phyloP scores from a whole-genome alignment of 108 stramenopile genomes.

The Schizochytrium sp. region DNA sequence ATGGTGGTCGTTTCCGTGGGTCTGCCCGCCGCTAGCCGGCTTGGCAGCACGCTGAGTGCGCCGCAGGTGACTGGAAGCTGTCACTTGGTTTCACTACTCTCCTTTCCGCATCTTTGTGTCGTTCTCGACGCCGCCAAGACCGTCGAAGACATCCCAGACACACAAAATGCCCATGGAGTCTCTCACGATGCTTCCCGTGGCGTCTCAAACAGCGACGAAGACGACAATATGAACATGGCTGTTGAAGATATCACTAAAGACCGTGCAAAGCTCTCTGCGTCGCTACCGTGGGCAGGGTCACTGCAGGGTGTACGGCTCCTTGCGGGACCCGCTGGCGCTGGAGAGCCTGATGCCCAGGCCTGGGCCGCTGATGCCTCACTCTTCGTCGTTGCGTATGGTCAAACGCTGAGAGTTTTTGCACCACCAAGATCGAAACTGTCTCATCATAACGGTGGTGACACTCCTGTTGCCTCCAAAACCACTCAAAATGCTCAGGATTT shows the following conservation, averaged over 20 bases:
- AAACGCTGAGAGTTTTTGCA: not conserved
- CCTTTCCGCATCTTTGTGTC: not conserved
- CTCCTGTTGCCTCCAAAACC: not conserved
- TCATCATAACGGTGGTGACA: not conserved
- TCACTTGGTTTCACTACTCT: not conserved
- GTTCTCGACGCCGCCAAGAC: not conserved
- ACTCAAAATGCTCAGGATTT: no score
- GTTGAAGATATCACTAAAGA: not conserved
- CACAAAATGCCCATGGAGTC: no score
- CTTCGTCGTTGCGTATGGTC: conserved; percentile 4
- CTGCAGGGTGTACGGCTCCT: conserved; percentile 3
- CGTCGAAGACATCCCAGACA: not conserved
- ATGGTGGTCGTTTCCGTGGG: not conserved
- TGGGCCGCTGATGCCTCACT: not conserved
- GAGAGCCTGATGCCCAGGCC: not conserved
- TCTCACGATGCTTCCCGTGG: no score
- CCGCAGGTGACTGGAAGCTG: not conserved
- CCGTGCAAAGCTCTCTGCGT: not conserved
- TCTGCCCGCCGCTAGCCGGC: conserved; percentile 2
- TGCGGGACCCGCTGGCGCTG: not conserved
- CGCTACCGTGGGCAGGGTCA: not conserved
- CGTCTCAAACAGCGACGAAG: not conserved
- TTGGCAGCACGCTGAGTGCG: conserved; percentile 19
- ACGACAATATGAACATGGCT: not conserved
- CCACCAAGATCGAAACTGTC: no score